phyloP scores from a whole-genome alignment of 257 asterid genomes.

The Nicotiana undulata region DNA sequence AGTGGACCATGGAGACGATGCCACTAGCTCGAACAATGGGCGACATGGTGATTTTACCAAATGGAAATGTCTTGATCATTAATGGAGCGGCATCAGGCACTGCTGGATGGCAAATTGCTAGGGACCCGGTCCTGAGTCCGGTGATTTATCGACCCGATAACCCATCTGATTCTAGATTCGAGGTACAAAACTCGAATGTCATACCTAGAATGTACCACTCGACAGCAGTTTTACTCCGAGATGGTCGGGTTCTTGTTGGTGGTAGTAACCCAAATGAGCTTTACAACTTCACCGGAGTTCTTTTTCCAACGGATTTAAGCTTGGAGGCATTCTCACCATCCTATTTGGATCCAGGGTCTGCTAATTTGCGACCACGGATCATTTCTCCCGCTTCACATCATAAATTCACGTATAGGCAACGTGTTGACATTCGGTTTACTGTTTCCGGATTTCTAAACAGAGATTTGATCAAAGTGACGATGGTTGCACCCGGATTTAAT shows the following conservation, averaged over 20 bases:
- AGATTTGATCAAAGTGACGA: conserved; percentile 18
- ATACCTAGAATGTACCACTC: conserved; percentile 44
- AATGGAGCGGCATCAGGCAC: conserved; percentile 34
- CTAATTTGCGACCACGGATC: conserved; percentile 17
- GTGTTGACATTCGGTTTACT: conserved; percentile 2
- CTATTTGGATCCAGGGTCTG: neutral
- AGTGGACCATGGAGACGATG: conserved; percentile 48
- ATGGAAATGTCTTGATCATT: conserved; percentile 29
- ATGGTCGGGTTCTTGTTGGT: conserved; percentile 30
- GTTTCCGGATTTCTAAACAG: neutral
- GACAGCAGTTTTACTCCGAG: conserved; percentile 23
- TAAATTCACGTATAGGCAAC: conserved; percentile 8
- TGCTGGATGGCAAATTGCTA: conserved; percentile 28
- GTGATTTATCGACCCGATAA: conserved; percentile 26
- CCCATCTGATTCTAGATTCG: neutral
- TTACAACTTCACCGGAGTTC: conserved; percentile 4
- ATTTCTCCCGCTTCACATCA: conserved; percentile 11
- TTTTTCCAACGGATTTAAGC: conserved; percentile 26
- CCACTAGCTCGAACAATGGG: conserved; percentile 42
- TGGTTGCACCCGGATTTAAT: conserved; percentile 28
- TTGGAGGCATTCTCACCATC: conserved; percentile 30
- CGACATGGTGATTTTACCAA: conserved; percentile 37
- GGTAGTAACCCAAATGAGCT: conserved; percentile 31
- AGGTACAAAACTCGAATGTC: conserved; percentile 13
- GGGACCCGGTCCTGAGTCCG: conserved; percentile 28